Evolutionary conservation across 192 early-diverging fungal species (phyloP).

Genomic region (Coemansia sp.): DNA sequence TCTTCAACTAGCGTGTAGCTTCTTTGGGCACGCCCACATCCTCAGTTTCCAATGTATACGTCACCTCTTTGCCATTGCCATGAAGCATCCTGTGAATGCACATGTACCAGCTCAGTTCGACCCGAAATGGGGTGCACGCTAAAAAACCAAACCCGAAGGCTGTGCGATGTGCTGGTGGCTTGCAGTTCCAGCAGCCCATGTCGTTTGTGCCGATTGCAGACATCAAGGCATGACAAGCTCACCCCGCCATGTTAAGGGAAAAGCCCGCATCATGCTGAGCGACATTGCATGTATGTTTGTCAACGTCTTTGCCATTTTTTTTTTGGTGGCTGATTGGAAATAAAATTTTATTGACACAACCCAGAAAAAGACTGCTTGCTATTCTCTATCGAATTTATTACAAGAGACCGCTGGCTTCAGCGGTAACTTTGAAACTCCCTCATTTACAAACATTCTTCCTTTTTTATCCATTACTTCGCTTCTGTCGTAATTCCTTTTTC

Average conservation of each 20-base stretch:
- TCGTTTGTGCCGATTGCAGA: too few species aligned
- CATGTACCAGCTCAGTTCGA: not conserved
- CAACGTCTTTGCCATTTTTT: slow-evolving; percentile 9
- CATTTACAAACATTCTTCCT: not conserved
- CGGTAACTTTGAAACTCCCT: not conserved
- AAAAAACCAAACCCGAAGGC: not conserved
- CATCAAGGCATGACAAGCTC: too few species aligned
- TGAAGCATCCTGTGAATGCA: not conserved
- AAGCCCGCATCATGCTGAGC: not conserved
- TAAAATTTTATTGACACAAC: not conserved
- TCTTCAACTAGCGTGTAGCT: slow-evolving; percentile 64
- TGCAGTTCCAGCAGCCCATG: too few species aligned
- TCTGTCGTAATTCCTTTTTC: not conserved
- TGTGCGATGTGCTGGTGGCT: too few species aligned
- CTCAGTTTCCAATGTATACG: slow-evolving; percentile 10
- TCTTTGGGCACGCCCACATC: not conserved
- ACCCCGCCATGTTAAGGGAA: too few species aligned
- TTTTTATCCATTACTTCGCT: not conserved
- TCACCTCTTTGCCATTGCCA: not conserved
- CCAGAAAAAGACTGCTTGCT: not conserved
- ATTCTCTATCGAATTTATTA: not conserved
- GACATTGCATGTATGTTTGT: not conserved
- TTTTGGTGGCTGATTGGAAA: slow-evolving; percentile 3
- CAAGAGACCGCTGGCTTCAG: not conserved
- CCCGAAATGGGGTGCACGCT: not conserved